phyloP scores from a whole-genome alignment of 306 rosid species.

The Acacia crassicarpa region DNA sequence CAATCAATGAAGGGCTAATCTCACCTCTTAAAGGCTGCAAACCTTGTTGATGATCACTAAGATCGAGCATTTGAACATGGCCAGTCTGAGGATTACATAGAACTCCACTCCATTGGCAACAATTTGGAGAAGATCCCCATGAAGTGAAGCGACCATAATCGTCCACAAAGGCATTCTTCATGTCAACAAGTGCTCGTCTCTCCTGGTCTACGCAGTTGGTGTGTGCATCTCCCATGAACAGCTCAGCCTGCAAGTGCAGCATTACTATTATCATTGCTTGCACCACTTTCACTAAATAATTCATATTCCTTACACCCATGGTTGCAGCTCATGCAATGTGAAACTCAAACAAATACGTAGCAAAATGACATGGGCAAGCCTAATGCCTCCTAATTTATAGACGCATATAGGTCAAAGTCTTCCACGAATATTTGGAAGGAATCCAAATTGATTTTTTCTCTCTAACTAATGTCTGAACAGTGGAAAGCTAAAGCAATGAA shows the following conservation, averaged over 20 bases:
- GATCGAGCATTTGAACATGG: not conserved
- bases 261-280: not conserved
- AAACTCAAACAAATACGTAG: too few relatives aligned
- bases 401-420: too few relatives aligned
- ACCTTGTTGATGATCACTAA: not conserved
- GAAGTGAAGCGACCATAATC: not conserved
- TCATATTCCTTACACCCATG: too few relatives aligned
- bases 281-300: not conserved
- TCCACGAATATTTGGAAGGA: too few relatives aligned
- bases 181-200: not conserved
- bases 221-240: not conserved
- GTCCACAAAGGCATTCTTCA: not conserved
- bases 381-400: too few relatives aligned
- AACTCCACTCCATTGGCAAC: not conserved
- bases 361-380: too few relatives aligned
- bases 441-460: too few relatives aligned
- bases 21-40: not conserved
- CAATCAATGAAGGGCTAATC: not conserved
- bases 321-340: too few relatives aligned
- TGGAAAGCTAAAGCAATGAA: too few relatives aligned
- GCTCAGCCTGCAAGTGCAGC: too few relatives aligned
- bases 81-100: not conserved
- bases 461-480: too few relatives aligned
- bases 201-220: not conserved
- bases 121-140: not conserved